Conservation (phyloP, 805 yeast species). For the Debaryomyces castellii region DNA sequence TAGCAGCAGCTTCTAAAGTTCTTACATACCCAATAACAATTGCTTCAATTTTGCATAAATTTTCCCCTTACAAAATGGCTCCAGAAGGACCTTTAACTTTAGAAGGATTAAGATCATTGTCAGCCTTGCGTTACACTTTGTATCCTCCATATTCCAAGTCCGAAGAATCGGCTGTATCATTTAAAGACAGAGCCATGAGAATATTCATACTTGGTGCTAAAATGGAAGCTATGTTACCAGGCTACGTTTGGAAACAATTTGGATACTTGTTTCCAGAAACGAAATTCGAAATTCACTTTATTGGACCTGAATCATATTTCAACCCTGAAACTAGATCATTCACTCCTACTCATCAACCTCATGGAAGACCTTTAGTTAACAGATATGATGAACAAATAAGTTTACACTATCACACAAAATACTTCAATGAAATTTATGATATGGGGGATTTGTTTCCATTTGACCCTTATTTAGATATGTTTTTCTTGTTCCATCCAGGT, state of each 20-base stretch:
- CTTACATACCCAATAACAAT: constrained; percentile 90
- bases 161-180: constrained; percentile 51
- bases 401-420: constrained; percentile 82
- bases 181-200: constrained; percentile 86
- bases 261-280: constrained; percentile 81
- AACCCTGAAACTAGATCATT: constrained; percentile 65
- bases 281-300: constrained; percentile 81
- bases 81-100: constrained; percentile 87
- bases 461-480: constrained; percentile 92
- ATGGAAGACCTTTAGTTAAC: constrained; percentile 64
- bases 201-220: constrained; percentile 88
- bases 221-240: constrained; percentile 91
- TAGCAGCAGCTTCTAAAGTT: constrained; percentile 94
- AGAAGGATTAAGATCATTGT: constrained; percentile 90
- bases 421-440: constrained; percentile 87
- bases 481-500: constrained; percentile 95
- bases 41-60: constrained; percentile 77
- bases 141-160: constrained; percentile 57
- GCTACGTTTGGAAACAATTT: constrained; percentile 93
- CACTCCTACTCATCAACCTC: constrained; percentile 51
- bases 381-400: constrained; percentile 73
- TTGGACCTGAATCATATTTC: constrained; percentile 89
- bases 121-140: constrained; percentile 88
- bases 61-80: constrained; percentile 75
- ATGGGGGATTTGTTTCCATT: constrained; percentile 95